A percentile compares a stretch with the other conserved stretches of the same genome.
Conservation (phyloP, 257 asterid genomes). For the Dorcoceras hygrometricum region DNA sequence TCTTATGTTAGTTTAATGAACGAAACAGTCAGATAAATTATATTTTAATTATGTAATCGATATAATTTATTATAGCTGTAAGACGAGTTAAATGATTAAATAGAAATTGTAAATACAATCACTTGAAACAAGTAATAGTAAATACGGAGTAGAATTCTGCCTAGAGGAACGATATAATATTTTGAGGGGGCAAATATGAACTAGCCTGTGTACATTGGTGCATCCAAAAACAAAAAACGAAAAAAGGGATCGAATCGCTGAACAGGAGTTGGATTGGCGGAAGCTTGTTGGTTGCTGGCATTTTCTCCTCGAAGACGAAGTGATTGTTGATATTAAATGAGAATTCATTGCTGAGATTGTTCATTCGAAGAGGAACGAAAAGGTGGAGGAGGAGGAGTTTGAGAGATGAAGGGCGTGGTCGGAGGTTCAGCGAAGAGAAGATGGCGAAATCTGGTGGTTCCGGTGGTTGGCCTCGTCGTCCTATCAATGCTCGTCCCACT, state of each 20-base stretch:
- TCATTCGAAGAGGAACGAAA: background rate
- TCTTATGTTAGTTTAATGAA: too few species aligned
- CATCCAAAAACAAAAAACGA: background rate
- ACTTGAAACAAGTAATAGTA: too few species aligned
- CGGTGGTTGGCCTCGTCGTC: slow-evolving; percentile 73
- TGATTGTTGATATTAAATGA: background rate
- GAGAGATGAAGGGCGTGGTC: slow-evolving; percentile 53
- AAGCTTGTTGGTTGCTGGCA: background rate
- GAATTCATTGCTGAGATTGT: background rate
- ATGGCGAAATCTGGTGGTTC: slow-evolving; percentile 76
- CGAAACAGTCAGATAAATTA: too few species aligned
- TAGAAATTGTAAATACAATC: too few species aligned
- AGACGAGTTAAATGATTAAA: too few species aligned
- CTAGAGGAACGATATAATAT: too few species aligned
- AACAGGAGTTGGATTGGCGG: background rate
- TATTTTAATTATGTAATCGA: too few species aligned
- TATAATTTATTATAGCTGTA: too few species aligned
- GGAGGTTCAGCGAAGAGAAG: slow-evolving; percentile 70
- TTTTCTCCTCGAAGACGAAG: background rate
- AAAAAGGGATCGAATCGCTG: background rate
- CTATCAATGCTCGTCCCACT: slow-evolving; percentile 97
- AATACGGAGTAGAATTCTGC: too few species aligned
- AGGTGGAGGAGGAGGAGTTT: slow-evolving; percentile 9
- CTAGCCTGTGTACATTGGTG: background rate
- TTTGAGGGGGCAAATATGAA: background rate